phyloP scores from a whole-genome alignment of 768 basidiomycete species.

The Lentinula boryana region DNA sequence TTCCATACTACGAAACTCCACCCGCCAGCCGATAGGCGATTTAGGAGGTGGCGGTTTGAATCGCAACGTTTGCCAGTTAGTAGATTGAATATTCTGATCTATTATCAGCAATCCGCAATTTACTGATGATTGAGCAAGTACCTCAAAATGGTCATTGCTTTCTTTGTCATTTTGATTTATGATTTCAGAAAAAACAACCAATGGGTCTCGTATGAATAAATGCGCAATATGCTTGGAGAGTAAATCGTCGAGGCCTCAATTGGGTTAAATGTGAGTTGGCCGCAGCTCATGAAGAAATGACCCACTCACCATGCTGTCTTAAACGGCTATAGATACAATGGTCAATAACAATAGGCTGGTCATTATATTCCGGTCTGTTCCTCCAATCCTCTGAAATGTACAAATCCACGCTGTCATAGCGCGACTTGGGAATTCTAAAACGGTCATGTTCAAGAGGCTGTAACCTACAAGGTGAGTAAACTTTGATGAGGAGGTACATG shows the following conservation, averaged over 20 bases:
- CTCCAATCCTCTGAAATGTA: slow-evolving; percentile 85
- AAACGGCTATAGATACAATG: slow-evolving; percentile 67
- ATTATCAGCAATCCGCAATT: slow-evolving; percentile 2
- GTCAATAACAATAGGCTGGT: slow-evolving; percentile 77
- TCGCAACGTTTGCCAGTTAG: slow-evolving; percentile 98
- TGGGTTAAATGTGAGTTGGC: neutral
- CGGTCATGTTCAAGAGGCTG: slow-evolving; percentile 75
- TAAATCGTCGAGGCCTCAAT: slow-evolving; percentile 73
- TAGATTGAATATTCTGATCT: slow-evolving; percentile 91
- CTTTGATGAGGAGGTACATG: slow-evolving; percentile 1
- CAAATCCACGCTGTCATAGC: slow-evolving; percentile 93
- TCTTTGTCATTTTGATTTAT: slow-evolving; percentile 84
- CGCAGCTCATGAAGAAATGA: too few relatives aligned
- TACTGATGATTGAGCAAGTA: slow-evolving; percentile 20
- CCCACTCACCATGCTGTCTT: slow-evolving; percentile 60
- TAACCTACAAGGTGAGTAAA: neutral
- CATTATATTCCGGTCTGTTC: slow-evolving; percentile 93
- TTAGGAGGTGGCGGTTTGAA: slow-evolving; percentile 98
- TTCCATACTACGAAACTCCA: slow-evolving; percentile 99
- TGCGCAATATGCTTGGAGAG: slow-evolving; percentile 92
- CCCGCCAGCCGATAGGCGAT: slow-evolving; percentile 93
- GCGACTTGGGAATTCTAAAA: slow-evolving; percentile 88
- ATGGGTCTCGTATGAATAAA: slow-evolving; percentile 94
- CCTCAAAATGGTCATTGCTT: slow-evolving; percentile 96
- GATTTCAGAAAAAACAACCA: slow-evolving; percentile 92